Evolutionary conservation across 345 rosid genomes (phyloP), one percentile per base, ranked within the genome.

Genomic region (Moricandia arvensis): DNA sequence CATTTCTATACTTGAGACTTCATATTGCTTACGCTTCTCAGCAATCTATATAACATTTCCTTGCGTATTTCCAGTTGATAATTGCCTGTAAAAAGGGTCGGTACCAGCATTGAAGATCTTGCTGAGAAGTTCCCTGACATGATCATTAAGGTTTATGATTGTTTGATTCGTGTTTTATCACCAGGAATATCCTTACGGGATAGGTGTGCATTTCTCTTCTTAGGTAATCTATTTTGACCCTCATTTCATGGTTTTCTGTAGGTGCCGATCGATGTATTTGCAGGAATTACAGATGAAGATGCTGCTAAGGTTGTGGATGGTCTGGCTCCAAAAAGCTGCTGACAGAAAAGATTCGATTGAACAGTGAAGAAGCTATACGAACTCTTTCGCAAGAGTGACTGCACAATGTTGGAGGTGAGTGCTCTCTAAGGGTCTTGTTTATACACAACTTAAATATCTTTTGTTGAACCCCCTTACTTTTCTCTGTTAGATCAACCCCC

Each of bases 41-140:
- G 54, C 10, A 53, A 53, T 53, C 13, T 41, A 21, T 68, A 13
- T 29, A 67, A 54, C 21, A 2, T 69, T 69, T 13, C 31, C 38
- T 54, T 74, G 51, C 13, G 27, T 64, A 45, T 75, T 85, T 68
- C 87, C 88, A 96, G 99, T 81, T 96, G 69, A 96, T 96, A 54
- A 96, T 96, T 79, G 91, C 96, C 66, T 96, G 98, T 73, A 91
- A 87, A 61, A 91, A 93, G 77, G 99, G 98, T 63, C n/a, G 98
- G 99, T 72, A 96, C 99, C 85, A 93, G 99, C 85, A 96, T 96
- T 79, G 99, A 96, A 82, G 99, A 96, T 80, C 98, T 96, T 68
- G 98, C 98, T 11, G 98, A 93, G 81, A 96, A 96, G 76, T 96
- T 86, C 78, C 99, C 98, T 45, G 89, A 93, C 78, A 89, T 96